phyloP scores from a whole-genome alignment of 805 yeast species.

The Komagataella mondaviorum region DNA sequence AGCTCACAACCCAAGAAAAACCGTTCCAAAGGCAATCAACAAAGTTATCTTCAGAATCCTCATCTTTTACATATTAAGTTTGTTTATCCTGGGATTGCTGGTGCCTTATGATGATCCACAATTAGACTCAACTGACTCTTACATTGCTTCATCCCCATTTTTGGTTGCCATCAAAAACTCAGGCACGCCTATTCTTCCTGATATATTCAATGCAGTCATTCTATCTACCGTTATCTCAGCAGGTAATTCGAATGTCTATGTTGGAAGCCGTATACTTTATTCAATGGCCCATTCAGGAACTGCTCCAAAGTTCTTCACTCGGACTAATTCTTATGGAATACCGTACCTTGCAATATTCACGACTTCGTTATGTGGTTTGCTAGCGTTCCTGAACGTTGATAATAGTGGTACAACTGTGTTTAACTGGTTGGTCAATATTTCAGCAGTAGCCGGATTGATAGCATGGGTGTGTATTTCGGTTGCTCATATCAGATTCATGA shows the following conservation, averaged over 20 bases:
- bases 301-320: slow-evolving; percentile 40
- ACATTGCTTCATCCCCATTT: slow-evolving; percentile 52
- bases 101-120: slow-evolving; percentile 56
- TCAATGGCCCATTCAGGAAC: slow-evolving; percentile 44
- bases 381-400: slow-evolving; percentile 47
- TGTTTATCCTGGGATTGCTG: slow-evolving; percentile 55
- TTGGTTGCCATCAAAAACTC: slow-evolving; percentile 56
- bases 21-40: slow-evolving; percentile 60
- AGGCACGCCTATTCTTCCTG: slow-evolving; percentile 53
- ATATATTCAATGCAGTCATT: slow-evolving; percentile 64
- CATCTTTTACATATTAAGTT: slow-evolving; percentile 48
- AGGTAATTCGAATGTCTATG: slow-evolving; percentile 62
- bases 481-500: slow-evolving; percentile 59
- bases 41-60: slow-evolving; percentile 54
- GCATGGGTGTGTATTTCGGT: slow-evolving; percentile 57
- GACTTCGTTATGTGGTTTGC: slow-evolving; percentile 47
- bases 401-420: slow-evolving; percentile 43
- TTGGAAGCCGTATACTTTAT: slow-evolving; percentile 54
- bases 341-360: slow-evolving; percentile 42
- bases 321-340: slow-evolving; percentile 44
- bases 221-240: slow-evolving; percentile 59
- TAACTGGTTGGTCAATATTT: slow-evolving; percentile 59
- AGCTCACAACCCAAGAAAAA: slow-evolving; percentile 49
- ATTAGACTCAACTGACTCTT: slow-evolving; percentile 20
- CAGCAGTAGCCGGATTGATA: slow-evolving; percentile 67